Conservation (phyloP, 23 red algal species). For the Agarophyton chilense region DNA sequence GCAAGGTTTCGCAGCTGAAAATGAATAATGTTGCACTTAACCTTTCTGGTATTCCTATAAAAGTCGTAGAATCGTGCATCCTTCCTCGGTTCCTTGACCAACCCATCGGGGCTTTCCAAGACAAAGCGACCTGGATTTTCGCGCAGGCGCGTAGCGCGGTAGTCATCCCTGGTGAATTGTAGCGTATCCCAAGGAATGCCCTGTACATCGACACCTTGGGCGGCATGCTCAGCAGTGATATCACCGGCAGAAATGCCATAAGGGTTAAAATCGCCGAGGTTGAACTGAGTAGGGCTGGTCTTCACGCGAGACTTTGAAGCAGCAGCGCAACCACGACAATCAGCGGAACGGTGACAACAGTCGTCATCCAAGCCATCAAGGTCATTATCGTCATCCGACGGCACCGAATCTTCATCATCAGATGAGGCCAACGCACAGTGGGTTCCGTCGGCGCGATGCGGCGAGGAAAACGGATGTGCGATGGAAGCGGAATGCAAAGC, state of each 20-base stretch:
- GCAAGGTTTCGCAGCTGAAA: conserved; percentile 96
- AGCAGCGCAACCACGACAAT: background rate
- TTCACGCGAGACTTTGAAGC: background rate
- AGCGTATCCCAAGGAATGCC: conserved; percentile 91
- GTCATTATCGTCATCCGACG: background rate
- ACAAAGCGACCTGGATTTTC: conserved; percentile 35
- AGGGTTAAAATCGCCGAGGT: background rate
- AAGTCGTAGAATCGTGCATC: conserved; percentile 65
- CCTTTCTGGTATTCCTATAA: conserved; percentile 73
- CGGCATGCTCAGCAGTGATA: conserved; percentile 61
- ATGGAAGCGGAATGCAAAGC: background rate
- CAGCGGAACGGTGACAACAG: background rate
- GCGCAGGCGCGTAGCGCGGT: conserved; percentile 69
- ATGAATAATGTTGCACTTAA: conserved; percentile 85
- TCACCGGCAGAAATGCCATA: conserved; percentile 24
- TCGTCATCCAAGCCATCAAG: background rate
- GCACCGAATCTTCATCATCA: background rate
- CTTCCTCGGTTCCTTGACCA: conserved; percentile 1
- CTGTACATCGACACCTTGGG: conserved; percentile 80
- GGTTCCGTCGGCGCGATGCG: no score
- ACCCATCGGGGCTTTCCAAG: conserved; percentile 5
- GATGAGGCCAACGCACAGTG: background rate
- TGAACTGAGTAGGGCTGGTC: background rate
- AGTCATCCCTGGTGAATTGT: conserved; percentile 66
- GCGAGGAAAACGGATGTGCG: no score